Base-by-base conservation (phyloP, 257 asterid species). In the Primulina huaijiensis region DNA sequence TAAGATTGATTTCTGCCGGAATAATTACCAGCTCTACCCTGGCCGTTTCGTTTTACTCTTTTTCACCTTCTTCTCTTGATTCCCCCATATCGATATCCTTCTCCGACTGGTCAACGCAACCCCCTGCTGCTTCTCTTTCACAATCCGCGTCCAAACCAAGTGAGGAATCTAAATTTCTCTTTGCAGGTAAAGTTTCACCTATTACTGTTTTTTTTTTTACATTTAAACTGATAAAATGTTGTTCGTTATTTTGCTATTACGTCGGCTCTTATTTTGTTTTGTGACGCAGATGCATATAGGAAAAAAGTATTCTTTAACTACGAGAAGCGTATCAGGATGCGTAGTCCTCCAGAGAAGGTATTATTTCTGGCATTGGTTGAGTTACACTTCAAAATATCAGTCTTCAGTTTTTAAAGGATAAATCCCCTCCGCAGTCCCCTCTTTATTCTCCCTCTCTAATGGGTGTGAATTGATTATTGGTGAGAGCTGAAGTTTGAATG, bases 271-370 rank as follows among this genome's bases (percentile, higher is more conserved):
- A 10, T 61, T 62, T 64, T 52, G 61, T 65, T 74, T 33, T 50
- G 19, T 65, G 55, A 35, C 9, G 1, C 92, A 92, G 98, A 92
- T 38, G 78, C 89, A n/a, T 92, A 70, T 69, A 82, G 98, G 78
- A 85, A 88, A 74, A 89, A 84, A 70, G 76, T 92, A 29, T 92
- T 92, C 80, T 92, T 92, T 76, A 89, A 88, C 59, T 92, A 92
- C 79, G 98, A 92, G 84, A 92, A 79, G 67, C 92, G 98, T 55
- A 88, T 92, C 60, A 81, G 96, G 77, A 89, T 89, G 96, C 79
- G 96, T 70, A 89, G 96, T 84, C 94, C 96, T 77, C 98, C 98
- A 0, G 98, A 92, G 83, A 92, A 92, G 98, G 98, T 89, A 80
- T 27, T 40, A 57, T 20, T 7, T 20, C 27, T 3, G 29, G 23